phyloP scores from a whole-genome alignment of 306 rosid species.

The Vigna hirtella region DNA sequence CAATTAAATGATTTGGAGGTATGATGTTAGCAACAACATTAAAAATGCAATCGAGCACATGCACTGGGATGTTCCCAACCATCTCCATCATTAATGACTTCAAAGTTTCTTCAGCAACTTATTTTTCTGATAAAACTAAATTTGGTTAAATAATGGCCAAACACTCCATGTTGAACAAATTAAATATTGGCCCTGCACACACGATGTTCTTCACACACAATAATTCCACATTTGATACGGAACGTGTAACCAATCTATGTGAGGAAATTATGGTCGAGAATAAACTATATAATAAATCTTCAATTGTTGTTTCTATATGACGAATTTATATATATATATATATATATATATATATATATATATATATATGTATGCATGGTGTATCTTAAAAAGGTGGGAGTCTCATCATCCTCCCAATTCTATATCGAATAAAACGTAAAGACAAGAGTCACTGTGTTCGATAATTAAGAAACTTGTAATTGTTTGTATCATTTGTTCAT shows the following conservation, averaged over 20 bases:
- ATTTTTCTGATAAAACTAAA: slow-evolving; percentile 11
- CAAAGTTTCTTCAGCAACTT: slow-evolving; percentile 36
- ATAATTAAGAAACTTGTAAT: too few species aligned
- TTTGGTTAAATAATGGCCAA: slow-evolving; percentile 26
- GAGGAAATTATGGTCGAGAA: not conserved
- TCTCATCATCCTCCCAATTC: too few species aligned
- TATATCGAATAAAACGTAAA: too few species aligned
- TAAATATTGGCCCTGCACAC: slow-evolving; percentile 14
- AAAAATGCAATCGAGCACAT: slow-evolving; percentile 28
- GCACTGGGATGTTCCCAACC: slow-evolving; percentile 32
- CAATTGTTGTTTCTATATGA: too few species aligned
- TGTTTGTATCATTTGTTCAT: too few species aligned
- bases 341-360: not conserved
- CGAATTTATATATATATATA: not conserved
- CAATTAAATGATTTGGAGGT: not conserved
- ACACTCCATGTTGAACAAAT: slow-evolving; percentile 26
- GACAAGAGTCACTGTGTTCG: too few species aligned
- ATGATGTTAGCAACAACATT: not conserved
- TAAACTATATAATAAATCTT: not conserved
- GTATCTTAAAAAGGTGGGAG: too few species aligned
- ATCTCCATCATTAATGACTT: slow-evolving; percentile 8
- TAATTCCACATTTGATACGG: slow-evolving; percentile 4
- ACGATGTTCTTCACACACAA: not conserved
- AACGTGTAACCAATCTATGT: not conserved
- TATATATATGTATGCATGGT: too few species aligned